These are phyloP conservation scores for Aspergillus cejpii DNA, from an alignment of 2,329 filamentous ascomycete species.

Conservation along the genomic window DNA sequence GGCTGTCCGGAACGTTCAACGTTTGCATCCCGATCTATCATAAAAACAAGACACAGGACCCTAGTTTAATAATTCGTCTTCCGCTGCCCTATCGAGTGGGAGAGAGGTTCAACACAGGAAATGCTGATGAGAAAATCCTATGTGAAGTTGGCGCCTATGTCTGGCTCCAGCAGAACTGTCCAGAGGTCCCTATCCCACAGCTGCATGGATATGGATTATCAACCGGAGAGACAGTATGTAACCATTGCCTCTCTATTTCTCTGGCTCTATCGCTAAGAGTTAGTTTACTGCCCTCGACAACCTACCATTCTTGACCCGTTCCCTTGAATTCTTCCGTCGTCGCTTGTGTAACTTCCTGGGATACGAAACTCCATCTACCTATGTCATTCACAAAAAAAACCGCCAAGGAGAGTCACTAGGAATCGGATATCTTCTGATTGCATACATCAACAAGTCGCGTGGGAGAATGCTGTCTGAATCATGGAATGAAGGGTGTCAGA, in stretches of 20 bases:
- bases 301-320: slow-evolving; percentile 3
- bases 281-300: slow-evolving; percentile 8
- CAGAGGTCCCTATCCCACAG: slow-evolving; percentile 21
- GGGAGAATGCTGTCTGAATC: slow-evolving; percentile 20
- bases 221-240: slow-evolving; percentile 18
- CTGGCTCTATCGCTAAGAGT: neutral
- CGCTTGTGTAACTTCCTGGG: slow-evolving; percentile 4
- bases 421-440: slow-evolving; percentile 20
- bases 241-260: neutral
- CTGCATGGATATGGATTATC: slow-evolving; percentile 24
- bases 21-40: slow-evolving; percentile 19
- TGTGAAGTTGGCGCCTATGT: slow-evolving; percentile 26
- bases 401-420: too few species aligned
- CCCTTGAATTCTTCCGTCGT: slow-evolving; percentile 6
- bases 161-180: slow-evolving; percentile 25
- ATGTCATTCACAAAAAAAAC: too few species aligned
- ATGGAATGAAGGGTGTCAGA: slow-evolving; percentile 13
- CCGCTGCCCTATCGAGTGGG: slow-evolving; percentile 23
- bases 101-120: slow-evolving; percentile 19
- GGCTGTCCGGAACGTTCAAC: slow-evolving; percentile 21
- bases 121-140: slow-evolving; percentile 24
- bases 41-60: neutral
- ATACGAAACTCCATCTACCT: slow-evolving; percentile 1
- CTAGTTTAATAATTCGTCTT: slow-evolving; percentile 16
- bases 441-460: slow-evolving; percentile 14